A percentile compares a stretch with the other conserved stretches of the same genome.
These are phyloP conservation scores for Glycyrrhiza uralensis DNA, from an alignment of 306 rosid species.

Conservation along the genomic window DNA sequence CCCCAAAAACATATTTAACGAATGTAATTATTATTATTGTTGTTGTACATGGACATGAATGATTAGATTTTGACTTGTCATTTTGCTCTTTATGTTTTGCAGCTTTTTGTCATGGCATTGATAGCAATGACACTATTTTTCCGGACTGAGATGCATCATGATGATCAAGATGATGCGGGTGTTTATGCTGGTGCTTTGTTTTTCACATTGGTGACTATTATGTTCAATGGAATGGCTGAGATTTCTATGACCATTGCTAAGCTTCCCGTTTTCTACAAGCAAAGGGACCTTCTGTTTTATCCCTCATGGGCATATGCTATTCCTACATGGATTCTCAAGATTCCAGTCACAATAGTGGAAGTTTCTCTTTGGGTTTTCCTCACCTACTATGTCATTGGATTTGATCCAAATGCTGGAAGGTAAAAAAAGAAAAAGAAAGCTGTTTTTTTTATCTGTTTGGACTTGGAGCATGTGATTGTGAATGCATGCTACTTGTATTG, in stretches of 20 bases:
- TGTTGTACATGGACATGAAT: too few species aligned
- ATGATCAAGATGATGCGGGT: constrained; percentile 39
- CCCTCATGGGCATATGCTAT: constrained; percentile 61
- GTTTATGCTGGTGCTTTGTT: constrained; percentile 24
- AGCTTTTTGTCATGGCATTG: constrained; percentile 48
- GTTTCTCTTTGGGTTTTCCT: constrained; percentile 47
- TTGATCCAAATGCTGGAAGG: constrained; percentile 49
- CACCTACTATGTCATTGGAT: constrained; percentile 55
- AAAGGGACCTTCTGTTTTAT: constrained; percentile 50
- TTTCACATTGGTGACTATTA: not conserved
- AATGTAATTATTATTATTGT: too few species aligned
- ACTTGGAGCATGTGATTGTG: not conserved
- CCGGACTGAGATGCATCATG: constrained; percentile 61
- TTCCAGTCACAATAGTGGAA: constrained; percentile 38
- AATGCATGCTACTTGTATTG: not conserved
- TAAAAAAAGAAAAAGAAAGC: constrained; percentile 9
- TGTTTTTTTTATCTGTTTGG: not conserved
- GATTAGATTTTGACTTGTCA: not conserved
- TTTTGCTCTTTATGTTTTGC: not conserved
- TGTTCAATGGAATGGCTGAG: constrained; percentile 44
- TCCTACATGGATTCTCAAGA: constrained; percentile 48
- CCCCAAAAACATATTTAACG: too few species aligned
- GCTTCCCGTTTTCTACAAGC: constrained; percentile 63
- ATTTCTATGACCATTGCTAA: constrained; percentile 44
- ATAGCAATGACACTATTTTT: constrained; percentile 52